Evolutionary conservation across 768 basidiomycete genomes (phyloP), one percentile per base, ranked within the genome.

Genomic region (Leccinum subtestaceum): DNA sequence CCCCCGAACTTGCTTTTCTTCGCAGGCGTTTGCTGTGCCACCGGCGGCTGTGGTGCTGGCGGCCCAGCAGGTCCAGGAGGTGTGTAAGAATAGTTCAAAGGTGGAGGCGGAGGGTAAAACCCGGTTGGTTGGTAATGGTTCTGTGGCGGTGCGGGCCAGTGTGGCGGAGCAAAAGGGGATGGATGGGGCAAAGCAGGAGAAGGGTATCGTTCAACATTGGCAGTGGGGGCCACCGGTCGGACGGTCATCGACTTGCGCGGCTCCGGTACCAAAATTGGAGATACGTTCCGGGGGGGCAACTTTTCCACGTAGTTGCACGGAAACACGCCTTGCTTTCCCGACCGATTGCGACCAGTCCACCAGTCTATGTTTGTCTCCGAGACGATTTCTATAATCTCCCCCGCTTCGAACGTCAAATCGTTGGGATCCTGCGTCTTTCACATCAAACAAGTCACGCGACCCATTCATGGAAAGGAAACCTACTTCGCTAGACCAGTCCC

Each of bases 331-430:
- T 86, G 80, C 55, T 75, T 80, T 23, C 86, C 86, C 29, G 86
- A 78, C 45, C 63, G 64, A 63, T 81, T 67, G 60, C 78, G 77
- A n/a, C 93, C 93, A 34, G 81, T 88, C 92, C 92, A 96, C 93
- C 93, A 95, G 69, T 95, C 93, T 1, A 80, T 76, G 61, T 94
- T 93, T n/a, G 84, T 89, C 70, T 95, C 91, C 60, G 87, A 81
- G 50, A 91, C 74, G 59, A 96, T 81, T 59, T 92, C 89, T 58
- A 96, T 85, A 38, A 87, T 75, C 57, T 95, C 93, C 4, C 92
- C 93, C 0, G 80, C 74, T 19, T 73, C 72, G 76, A 96, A 93
- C 1, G 84, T 80, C 3, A 96, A 79, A 72, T 95, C 93, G 52
- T 86, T 85, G 5, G 84, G 79, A 69, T 92, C 90, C 88, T 93